These are phyloP conservation scores for Globisporangium heterothallicum DNA, from an alignment of 352 stramenopile genomes.

Conservation along the genomic window DNA sequence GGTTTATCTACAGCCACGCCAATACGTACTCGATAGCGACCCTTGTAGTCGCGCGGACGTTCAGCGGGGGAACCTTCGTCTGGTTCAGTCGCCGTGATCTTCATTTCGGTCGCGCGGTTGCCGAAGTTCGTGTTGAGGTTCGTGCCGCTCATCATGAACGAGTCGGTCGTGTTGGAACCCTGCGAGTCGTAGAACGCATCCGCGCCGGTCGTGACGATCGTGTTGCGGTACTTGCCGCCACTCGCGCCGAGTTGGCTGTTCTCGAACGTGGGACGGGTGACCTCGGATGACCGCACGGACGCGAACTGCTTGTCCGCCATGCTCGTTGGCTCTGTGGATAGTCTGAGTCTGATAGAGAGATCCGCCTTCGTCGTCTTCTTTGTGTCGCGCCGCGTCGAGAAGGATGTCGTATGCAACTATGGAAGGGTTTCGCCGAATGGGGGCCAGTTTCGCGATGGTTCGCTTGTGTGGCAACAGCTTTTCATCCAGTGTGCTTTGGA, in stretches of 20 bases:
- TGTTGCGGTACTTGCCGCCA: background rate
- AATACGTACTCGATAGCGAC: conserved; percentile 41
- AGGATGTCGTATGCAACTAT: no score
- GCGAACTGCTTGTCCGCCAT: background rate
- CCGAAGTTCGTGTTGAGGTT: background rate
- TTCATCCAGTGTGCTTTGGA: no score
- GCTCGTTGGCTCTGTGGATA: no score
- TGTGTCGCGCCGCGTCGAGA: no score
- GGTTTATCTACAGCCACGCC: no score
- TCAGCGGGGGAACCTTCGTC: conserved; percentile 32
- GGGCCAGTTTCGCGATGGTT: no score
- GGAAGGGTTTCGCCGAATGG: no score
- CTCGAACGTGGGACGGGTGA: no score
- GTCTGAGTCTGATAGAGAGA: no score
- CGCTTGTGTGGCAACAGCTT: no score
- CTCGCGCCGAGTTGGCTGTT: no score
- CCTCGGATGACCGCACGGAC: background rate
- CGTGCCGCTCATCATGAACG: background rate
- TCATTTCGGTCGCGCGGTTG: conserved; percentile 51
- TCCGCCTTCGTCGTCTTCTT: no score
- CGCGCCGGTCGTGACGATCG: background rate
- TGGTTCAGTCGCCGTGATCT: conserved; percentile 43
- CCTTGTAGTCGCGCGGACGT: conserved; percentile 60
- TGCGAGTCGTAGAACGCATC: background rate
- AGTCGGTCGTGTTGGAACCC: background rate